phyloP scores from a whole-genome alignment of 108 stramenopile species.

The Mediolabrus comicus region DNA sequence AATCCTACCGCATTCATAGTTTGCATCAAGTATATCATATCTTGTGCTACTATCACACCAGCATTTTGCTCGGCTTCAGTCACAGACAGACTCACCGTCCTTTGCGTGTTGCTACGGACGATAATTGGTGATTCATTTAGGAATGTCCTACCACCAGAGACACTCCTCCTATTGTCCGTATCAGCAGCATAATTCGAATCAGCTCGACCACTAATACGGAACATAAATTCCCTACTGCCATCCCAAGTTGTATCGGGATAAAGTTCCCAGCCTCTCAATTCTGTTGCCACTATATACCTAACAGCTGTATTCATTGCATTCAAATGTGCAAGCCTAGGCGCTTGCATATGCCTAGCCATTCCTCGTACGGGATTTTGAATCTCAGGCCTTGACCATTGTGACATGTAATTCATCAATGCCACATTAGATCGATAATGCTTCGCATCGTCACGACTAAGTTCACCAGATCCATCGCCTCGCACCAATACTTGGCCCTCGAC shows the following conservation, averaged over 20 bases:
- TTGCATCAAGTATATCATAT: conserved; percentile 29
- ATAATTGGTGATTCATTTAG: conserved; percentile 13
- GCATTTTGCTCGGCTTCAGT: conserved; percentile 44
- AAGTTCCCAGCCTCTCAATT: neutral
- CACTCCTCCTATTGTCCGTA: conserved; percentile 9
- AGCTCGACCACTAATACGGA: neutral
- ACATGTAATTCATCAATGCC: neutral
- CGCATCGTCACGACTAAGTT: neutral
- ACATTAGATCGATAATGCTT: neutral
- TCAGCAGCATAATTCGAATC: conserved; percentile 31
- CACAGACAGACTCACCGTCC: conserved; percentile 33
- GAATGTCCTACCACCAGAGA: conserved; percentile 1
- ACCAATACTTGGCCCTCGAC: neutral
- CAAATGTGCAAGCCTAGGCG: neutral
- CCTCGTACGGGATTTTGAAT: neutral
- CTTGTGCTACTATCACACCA: conserved; percentile 35
- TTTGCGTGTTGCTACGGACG: conserved; percentile 30
- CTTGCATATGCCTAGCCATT: neutral
- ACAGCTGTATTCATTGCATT: conserved; percentile 10
- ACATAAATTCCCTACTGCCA: conserved; percentile 12
- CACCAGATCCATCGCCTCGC: neutral
- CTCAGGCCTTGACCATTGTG: conserved; percentile 1
- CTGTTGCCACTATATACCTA: conserved; percentile 7
- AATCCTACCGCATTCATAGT: conserved; percentile 20
- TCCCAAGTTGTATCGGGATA: too few species aligned